Evolutionary conservation across 2,329 filamentous ascomycete genomes (phyloP), one percentile per base, ranked within the genome.

Genomic region (Phyllosticta citriasiana): DNA sequence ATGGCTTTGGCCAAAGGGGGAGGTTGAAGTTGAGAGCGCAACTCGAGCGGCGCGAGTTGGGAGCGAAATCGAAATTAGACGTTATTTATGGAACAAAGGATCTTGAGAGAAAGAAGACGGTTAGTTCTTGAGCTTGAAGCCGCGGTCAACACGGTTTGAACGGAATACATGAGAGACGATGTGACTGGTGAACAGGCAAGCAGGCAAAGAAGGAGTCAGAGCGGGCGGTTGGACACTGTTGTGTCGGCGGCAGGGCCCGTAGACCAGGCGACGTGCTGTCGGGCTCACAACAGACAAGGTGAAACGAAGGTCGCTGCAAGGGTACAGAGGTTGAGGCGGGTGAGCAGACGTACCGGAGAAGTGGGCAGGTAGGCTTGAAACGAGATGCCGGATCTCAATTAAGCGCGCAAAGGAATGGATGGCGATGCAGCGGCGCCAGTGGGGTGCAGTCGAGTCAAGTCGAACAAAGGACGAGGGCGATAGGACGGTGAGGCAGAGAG

Each of bases 361-460:
- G 61, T 40, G 57, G 65, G 60, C 64, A 67, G 65, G 69, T 64
- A 65, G 67, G 40, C 63, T 70, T 67, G 69, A 66, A 69, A 72
- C 68, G 72, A 75, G 72, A 75, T 75, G 70, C 73, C 73, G 73
- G 73, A 72, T 75, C 73, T 74, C 73, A 68, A 68, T 24, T 63
- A 74, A 72, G 72, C 72, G 71, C 72, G 68, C 67, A 68, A 72
- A 68, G 64, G 72, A 74, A 70, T 67, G 72, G 72, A 70, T 69
- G 66, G 69, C 65, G 55, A 53, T 52, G 57, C 53, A 57, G 53
- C 53, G 57, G 53, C 52, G 56, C 50, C 55, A 56, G 50, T 55
- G 55, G 33, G 60, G 51, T 26, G 61, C 40, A n/a, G 40, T 47
- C 40, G 40, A 47, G 40, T 47, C 40, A n/a, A 4, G 40, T n/a